phyloP scores from a whole-genome alignment of 2,329 filamentous ascomycete genomes.

The Trichoderma atroviride region DNA sequence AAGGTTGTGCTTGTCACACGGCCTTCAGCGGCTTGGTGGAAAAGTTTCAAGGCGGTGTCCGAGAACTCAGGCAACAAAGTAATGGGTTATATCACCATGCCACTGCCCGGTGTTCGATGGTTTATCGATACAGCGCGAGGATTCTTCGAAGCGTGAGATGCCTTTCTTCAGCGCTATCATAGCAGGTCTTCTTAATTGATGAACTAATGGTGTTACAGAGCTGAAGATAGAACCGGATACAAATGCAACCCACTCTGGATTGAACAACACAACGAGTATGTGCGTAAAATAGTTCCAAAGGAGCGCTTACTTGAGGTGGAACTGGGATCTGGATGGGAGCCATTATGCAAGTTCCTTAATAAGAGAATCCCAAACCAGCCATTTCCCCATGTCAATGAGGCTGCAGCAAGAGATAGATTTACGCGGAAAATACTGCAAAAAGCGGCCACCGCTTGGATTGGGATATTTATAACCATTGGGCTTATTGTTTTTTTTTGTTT shows the following conservation, averaged over 20 bases:
- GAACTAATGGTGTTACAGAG: not conserved
- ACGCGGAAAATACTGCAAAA: not conserved
- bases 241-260: slow-evolving; percentile 1
- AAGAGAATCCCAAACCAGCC: slow-evolving; percentile 36
- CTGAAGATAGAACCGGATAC: not conserved
- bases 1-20: not conserved
- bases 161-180: not conserved
- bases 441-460: not conserved
- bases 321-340: slow-evolving; percentile 42
- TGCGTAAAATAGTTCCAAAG: slow-evolving; percentile 23
- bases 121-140: not conserved
- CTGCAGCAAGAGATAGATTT: slow-evolving; percentile 1
- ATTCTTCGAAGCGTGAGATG: slow-evolving; percentile 2
- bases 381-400: slow-evolving; percentile 38
- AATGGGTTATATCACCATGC: not conserved
- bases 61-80: not conserved
- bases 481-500: not conserved
- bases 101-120: not conserved
- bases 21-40: not conserved
- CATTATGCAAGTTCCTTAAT: slow-evolving; percentile 42
- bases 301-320: slow-evolving; percentile 36
- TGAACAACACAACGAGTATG: slow-evolving; percentile 25
- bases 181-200: not conserved
- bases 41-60: not conserved
- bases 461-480: not conserved